Evolutionary conservation across 495 filamentous ascomycete genomes (phyloP).

Genomic region (Tuber melanosporum): DNA sequence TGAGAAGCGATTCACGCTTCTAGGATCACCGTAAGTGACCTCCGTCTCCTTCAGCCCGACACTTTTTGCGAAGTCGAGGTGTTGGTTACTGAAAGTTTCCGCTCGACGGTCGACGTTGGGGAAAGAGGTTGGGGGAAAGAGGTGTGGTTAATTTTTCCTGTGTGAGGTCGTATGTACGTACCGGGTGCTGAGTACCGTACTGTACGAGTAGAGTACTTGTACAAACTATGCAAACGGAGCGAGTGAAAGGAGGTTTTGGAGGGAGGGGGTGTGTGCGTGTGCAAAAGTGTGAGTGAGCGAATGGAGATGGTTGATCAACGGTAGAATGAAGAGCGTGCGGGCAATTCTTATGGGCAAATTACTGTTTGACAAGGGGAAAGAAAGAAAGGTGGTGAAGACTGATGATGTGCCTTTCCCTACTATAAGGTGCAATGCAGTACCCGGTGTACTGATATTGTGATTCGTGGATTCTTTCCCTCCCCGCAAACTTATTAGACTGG

Average conservation of each 20-base stretch:
- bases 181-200: neutral
- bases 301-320: conserved; percentile 15
- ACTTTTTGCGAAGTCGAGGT: neutral
- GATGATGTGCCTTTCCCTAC: neutral
- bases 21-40: conserved; percentile 26
- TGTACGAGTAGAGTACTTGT: neutral
- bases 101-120: neutral
- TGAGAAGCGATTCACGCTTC: conserved; percentile 28
- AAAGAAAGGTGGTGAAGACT: conserved; percentile 1
- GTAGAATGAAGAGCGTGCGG: conserved; percentile 16
- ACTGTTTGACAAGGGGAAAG: neutral
- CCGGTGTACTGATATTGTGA: neutral
- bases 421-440: neutral
- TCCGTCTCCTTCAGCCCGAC: neutral
- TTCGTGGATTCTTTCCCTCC: neutral
- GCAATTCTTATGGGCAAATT: conserved; percentile 25
- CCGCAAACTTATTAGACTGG: neutral
- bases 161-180: neutral
- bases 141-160: conserved; percentile 1
- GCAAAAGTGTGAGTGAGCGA: conserved; percentile 12
- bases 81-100: neutral
- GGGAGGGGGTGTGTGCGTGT: conserved; percentile 14
- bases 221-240: neutral
- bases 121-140: conserved; percentile 2
- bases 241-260: conserved; percentile 35